Conservation (phyloP, 2,329 filamentous ascomycete species). For the Fonsecaea multimorphosa region DNA sequence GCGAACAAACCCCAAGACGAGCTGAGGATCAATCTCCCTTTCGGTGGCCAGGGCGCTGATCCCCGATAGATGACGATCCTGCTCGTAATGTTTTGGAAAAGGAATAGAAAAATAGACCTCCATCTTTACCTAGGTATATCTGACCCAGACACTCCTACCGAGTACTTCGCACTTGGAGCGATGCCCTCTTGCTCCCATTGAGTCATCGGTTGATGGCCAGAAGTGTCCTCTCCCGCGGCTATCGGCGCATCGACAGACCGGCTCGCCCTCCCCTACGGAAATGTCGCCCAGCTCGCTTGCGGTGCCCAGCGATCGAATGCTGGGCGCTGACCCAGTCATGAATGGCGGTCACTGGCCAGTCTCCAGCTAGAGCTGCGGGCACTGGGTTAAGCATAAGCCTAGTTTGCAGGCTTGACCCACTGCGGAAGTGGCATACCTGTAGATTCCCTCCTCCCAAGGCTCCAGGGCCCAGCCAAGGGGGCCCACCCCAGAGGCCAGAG, state of each 20-base stretch:
- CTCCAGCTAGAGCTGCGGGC: slow-evolving; percentile 19
- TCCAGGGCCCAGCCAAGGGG: background rate
- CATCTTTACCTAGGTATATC: too few relatives aligned
- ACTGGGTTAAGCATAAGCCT: slow-evolving; percentile 23
- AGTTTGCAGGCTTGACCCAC: slow-evolving; percentile 21
- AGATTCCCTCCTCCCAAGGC: slow-evolving; percentile 7
- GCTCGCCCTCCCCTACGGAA: background rate
- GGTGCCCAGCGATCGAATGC: slow-evolving; percentile 1
- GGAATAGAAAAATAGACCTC: background rate
- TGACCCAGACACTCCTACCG: too few relatives aligned
- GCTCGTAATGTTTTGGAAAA: background rate
- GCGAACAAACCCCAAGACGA: slow-evolving; percentile 9
- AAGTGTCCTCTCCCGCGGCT: background rate
- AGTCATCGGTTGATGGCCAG: background rate
- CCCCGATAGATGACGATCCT: background rate
- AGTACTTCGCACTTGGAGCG: too few relatives aligned
- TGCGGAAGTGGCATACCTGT: slow-evolving; percentile 12
- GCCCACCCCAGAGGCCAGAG: background rate
- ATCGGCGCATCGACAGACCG: background rate
- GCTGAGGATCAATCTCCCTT: slow-evolving; percentile 8
- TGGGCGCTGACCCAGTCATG: background rate
- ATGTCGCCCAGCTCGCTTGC: background rate
- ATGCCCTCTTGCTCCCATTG: too few relatives aligned
- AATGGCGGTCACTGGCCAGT: slow-evolving; percentile 14
- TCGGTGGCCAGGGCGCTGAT: background rate